Percentiles rank a stretch among this genome's conserved stretches.
phyloP scores from a whole-genome alignment of 2,329 filamentous ascomycete genomes.

The Claviceps sorghi region DNA sequence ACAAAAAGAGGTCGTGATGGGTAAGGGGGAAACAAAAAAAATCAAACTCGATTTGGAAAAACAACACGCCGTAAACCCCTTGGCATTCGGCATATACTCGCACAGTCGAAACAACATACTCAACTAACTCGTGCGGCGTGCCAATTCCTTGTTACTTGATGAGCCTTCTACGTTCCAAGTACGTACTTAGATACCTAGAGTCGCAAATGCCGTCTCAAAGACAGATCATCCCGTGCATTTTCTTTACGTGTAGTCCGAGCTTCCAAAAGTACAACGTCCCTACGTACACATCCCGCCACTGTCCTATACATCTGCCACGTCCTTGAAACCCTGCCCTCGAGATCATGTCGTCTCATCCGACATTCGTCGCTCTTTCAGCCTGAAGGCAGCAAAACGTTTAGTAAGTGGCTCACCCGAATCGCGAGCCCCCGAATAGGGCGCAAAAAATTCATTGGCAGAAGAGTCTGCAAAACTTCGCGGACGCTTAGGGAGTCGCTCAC shows the following conservation, averaged over 20 bases:
- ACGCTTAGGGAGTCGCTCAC: constrained; percentile 87
- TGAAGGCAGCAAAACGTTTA: constrained; percentile 54
- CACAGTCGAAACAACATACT: not conserved
- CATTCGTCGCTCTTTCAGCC: constrained; percentile 33
- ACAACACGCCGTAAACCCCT: not conserved
- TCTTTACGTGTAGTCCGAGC: not conserved
- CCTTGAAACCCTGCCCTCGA: not conserved
- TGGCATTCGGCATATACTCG: not conserved
- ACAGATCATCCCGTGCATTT: not conserved
- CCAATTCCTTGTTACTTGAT: not conserved
- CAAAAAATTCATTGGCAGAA: constrained; percentile 9
- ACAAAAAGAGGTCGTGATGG: not conserved
- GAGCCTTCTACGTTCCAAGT: not conserved
- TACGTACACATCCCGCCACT: not conserved
- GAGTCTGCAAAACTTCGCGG: constrained; percentile 22
- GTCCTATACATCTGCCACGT: not conserved
- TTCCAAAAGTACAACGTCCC: not conserved
- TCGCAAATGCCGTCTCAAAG: not conserved
- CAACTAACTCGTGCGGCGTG: not conserved
- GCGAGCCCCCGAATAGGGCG: constrained; percentile 6
- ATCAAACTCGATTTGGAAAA: not conserved
- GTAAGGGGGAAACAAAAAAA: not conserved
- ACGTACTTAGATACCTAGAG: not conserved
- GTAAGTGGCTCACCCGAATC: constrained; percentile 40
- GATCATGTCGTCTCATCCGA: not conserved